Percentiles rank a stretch among this genome's conserved stretches.
Conservation (phyloP, 129 eudicot genomes). For the Ambrosia trifida region DNA sequence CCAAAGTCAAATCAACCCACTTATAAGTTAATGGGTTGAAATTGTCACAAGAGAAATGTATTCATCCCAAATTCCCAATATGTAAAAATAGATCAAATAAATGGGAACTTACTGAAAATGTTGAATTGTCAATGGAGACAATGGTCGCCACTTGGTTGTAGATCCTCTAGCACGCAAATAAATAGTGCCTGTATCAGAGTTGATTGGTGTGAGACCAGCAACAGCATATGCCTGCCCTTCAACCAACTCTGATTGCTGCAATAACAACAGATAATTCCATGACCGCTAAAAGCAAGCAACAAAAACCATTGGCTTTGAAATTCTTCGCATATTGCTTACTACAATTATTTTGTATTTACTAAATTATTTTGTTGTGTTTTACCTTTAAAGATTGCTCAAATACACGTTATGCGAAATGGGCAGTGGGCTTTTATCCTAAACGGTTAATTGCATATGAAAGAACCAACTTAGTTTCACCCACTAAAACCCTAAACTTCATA, state of each 20-base stretch:
- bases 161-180: constrained; percentile 73
- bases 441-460: neutral
- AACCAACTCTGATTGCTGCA: constrained; percentile 53
- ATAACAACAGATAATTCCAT: constrained; percentile 4
- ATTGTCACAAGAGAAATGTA: neutral
- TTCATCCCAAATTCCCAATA: neutral
- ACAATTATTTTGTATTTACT: neutral
- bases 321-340: neutral
- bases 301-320: neutral
- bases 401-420: constrained; percentile 12
- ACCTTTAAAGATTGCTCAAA: neutral
- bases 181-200: constrained; percentile 58
- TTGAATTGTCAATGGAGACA: constrained; percentile 43
- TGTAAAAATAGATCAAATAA: neutral
- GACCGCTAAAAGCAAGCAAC: no score
- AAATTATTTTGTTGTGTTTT: neutral
- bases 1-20: neutral
- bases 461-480: neutral
- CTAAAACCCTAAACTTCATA: neutral
- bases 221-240: constrained; percentile 83
- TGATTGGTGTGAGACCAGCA: constrained; percentile 60
- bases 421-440: constrained; percentile 7
- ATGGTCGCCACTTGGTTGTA: constrained; percentile 56
- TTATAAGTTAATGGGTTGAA: neutral
- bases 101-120: constrained; percentile 50